These are phyloP conservation scores for Penicillium palitans DNA, from an alignment of 2,329 filamentous ascomycete genomes.

Conservation along the genomic window DNA sequence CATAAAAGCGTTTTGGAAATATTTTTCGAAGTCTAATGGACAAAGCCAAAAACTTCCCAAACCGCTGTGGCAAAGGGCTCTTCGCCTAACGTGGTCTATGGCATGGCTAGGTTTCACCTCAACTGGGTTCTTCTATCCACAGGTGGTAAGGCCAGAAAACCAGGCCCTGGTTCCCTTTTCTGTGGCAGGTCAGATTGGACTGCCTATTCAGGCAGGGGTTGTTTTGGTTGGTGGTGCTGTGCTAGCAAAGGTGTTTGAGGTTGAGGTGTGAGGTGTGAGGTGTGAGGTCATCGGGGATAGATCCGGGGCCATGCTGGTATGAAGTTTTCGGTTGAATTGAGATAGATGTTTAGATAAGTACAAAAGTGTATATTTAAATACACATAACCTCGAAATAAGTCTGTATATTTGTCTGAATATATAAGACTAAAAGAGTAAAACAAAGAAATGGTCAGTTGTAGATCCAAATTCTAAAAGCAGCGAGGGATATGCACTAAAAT, in stretches of 20 bases:
- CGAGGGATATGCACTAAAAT: conserved; percentile 7
- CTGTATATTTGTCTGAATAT: not conserved
- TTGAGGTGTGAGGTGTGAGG: conserved; percentile 12
- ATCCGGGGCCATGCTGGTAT: not conserved
- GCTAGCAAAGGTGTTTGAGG: conserved; percentile 9
- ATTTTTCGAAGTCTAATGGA: not conserved
- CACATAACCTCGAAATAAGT: no score
- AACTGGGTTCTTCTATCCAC: conserved; percentile 10
- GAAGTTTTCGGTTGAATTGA: not conserved
- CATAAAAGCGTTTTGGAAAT: conserved; percentile 21
- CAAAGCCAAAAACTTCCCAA: not conserved
- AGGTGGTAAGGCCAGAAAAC: conserved; percentile 5
- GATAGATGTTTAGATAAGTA: not conserved
- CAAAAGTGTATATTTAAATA: no score
- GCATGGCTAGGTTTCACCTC: conserved; percentile 10
- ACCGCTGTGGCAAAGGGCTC: conserved; percentile 7
- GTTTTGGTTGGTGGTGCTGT: conserved; percentile 7
- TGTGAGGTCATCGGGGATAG: not conserved
- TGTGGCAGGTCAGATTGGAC: conserved; percentile 1
- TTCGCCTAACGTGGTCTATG: conserved; percentile 11
- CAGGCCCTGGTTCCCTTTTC: conserved; percentile 8
- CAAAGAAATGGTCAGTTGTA: not conserved
- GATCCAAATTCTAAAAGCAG: conserved; percentile 5
- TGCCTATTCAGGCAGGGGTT: not conserved
- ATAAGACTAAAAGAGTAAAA: not conserved